Percentiles rank a stretch among this genome's conserved stretches.
These are phyloP conservation scores for Medicago arabica DNA, from an alignment of 306 rosid species.

Conservation along the genomic window DNA sequence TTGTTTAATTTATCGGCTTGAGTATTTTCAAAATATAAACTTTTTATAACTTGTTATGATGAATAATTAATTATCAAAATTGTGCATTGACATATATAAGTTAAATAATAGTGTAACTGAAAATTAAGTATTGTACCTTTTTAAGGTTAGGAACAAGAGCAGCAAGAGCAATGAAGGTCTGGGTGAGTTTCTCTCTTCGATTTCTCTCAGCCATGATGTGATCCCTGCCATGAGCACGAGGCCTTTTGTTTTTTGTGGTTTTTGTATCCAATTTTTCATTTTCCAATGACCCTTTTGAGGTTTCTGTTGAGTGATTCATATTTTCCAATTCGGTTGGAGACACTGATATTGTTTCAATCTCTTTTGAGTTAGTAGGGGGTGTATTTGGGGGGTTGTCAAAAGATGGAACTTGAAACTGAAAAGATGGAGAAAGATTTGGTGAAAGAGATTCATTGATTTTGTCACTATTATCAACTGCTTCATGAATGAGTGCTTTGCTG, in stretches of 20 bases:
- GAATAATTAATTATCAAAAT: too few relatives aligned
- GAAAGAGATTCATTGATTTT: slow-evolving; percentile 33
- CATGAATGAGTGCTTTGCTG: slow-evolving; percentile 47
- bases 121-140: background rate
- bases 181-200: slow-evolving; percentile 80
- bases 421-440: slow-evolving; percentile 53
- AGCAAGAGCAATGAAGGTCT: slow-evolving; percentile 83
- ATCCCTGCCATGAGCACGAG: slow-evolving; percentile 59
- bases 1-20: too few relatives aligned
- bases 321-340: slow-evolving; percentile 29
- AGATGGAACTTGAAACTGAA: slow-evolving; percentile 57
- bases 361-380: slow-evolving; percentile 35
- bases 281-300: slow-evolving; percentile 35
- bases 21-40: too few relatives aligned
- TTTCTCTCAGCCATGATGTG: slow-evolving; percentile 84
- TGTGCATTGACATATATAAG: too few relatives aligned
- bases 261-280: slow-evolving; percentile 42
- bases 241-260: slow-evolving; percentile 48
- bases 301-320: slow-evolving; percentile 36
- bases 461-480: slow-evolving; percentile 3
- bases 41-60: too few relatives aligned
- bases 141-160: slow-evolving; percentile 75
- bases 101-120: too few relatives aligned
- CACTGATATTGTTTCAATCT: slow-evolving; percentile 35
- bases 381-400: background rate